These are phyloP conservation scores for Podospora pseudopauciseta DNA, from an alignment of 495 filamentous ascomycete genomes.

Conservation along the genomic window DNA sequence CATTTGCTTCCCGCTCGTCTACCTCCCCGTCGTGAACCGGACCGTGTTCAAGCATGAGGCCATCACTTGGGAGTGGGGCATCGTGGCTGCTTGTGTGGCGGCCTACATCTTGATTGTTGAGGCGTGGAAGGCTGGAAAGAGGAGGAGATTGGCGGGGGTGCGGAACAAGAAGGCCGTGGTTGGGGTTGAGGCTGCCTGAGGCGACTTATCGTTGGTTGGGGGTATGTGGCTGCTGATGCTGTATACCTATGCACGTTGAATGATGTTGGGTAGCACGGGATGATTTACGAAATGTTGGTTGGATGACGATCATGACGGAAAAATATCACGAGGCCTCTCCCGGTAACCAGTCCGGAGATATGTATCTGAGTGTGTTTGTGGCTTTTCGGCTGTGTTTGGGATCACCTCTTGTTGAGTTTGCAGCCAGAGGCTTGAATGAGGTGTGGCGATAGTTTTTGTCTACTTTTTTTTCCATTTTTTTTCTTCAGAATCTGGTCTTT, in stretches of 20 bases:
- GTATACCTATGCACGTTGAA: not conserved
- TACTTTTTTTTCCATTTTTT: not conserved
- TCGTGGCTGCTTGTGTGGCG: constrained; percentile 54
- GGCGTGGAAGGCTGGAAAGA: constrained; percentile 63
- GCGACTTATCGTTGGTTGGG: not conserved
- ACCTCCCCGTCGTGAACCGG: constrained; percentile 65
- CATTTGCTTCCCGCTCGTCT: constrained; percentile 66
- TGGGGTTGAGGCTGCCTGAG: not conserved
- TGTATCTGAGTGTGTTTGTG: not conserved
- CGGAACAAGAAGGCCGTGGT: not conserved
- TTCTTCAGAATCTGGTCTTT: not conserved
- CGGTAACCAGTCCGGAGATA: not conserved
- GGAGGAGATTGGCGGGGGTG: constrained; percentile 21
- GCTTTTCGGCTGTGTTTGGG: not conserved
- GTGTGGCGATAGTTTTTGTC: not conserved
- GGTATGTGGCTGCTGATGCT: not conserved
- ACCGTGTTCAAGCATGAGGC: constrained; percentile 68
- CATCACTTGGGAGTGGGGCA: constrained; percentile 71
- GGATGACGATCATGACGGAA: not conserved
- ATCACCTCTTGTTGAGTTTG: not conserved
- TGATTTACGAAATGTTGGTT: not conserved
- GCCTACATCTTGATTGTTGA: constrained; percentile 61
- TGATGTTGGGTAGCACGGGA: not conserved
- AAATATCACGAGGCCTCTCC: not conserved
- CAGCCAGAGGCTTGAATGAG: not conserved